These are phyloP conservation scores for Dryas octopetala DNA, from an alignment of 306 rosid species.

Conservation along the genomic window DNA sequence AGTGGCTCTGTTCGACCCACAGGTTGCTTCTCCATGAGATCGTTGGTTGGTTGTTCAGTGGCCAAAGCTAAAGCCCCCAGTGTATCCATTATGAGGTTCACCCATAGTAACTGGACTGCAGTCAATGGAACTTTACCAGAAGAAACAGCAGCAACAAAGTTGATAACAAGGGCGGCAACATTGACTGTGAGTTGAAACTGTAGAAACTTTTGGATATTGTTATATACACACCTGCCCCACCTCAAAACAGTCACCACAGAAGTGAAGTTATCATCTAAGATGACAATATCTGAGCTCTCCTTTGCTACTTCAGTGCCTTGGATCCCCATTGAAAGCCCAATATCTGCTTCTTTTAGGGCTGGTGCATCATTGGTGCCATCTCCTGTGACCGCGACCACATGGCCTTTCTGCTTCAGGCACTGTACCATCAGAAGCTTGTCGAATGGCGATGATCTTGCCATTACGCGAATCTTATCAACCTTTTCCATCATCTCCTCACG, in stretches of 20 bases:
- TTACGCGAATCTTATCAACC: conserved; percentile 11
- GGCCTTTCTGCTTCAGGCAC: conserved; percentile 23
- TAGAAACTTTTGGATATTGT: conserved; percentile 19
- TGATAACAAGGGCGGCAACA: conserved; percentile 17
- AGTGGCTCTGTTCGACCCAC: conserved; percentile 13
- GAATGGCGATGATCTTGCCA: conserved; percentile 25
- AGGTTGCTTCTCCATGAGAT: conserved; percentile 25
- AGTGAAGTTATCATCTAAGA: conserved; percentile 1
- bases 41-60: conserved; percentile 18
- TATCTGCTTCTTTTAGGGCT: conserved; percentile 21
- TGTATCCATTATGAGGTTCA: conserved; percentile 27
- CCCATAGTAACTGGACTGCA: conserved; percentile 16
- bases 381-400: conserved; percentile 23
- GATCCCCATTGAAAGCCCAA: conserved; percentile 26
- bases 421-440: conserved; percentile 26
- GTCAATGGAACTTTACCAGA: conserved; percentile 24
- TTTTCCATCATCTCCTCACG: conserved; percentile 14
- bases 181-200: conserved; percentile 18
- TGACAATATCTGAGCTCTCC: conserved; percentile 20
- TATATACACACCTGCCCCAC: conserved; percentile 10
- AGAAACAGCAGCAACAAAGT: conserved; percentile 11
- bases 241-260: conserved; percentile 11
- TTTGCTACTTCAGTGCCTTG: conserved; percentile 23
- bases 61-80: conserved; percentile 15
- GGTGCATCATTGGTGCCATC: conserved; percentile 25